Percentiles rank a stretch among this genome's conserved stretches.
These are phyloP conservation scores for Aspergillus baeticus DNA, from an alignment of 495 filamentous ascomycete species.

Conservation along the genomic window DNA sequence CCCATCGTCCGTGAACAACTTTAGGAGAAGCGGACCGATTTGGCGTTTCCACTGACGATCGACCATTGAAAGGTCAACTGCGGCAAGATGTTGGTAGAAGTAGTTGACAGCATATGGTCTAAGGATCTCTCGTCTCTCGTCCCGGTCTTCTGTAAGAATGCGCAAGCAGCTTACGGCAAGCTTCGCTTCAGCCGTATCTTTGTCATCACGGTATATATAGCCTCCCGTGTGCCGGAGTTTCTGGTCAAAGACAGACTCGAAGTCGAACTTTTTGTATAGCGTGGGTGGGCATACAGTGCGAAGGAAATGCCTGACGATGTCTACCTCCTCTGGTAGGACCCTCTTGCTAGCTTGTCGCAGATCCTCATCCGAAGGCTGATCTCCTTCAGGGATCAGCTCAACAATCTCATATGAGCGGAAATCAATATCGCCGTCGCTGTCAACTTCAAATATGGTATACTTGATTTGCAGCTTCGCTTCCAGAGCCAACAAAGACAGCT, in stretches of 20 bases:
- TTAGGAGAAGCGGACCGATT: constrained; percentile 32
- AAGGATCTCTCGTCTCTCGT: constrained; percentile 21
- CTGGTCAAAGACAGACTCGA: constrained; percentile 35
- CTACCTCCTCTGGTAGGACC: constrained; percentile 23
- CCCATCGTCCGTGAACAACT: constrained; percentile 28
- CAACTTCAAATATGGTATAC: constrained; percentile 34
- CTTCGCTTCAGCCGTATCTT: constrained; percentile 25
- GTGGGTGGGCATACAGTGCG: constrained; percentile 32
- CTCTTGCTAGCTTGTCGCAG: constrained; percentile 3
- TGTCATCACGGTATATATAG: constrained; percentile 19
- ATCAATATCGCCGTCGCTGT: constrained; percentile 32
- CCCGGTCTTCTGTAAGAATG: constrained; percentile 19
- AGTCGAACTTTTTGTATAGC: constrained; percentile 32
- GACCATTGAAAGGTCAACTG: constrained; percentile 33
- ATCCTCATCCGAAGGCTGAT: not conserved
- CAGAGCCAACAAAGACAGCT: constrained; percentile 34
- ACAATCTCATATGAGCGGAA: constrained; percentile 23
- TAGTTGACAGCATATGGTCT: constrained; percentile 32
- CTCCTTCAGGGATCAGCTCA: constrained; percentile 11
- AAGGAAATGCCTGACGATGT: constrained; percentile 35
- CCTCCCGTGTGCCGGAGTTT: constrained; percentile 22
- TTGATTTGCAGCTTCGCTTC: constrained; percentile 34
- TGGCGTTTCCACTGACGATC: constrained; percentile 30
- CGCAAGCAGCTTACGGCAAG: constrained; percentile 29
- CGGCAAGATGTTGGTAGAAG: constrained; percentile 30